A percentile compares a stretch with the other conserved stretches of the same genome.
Conservation (phyloP, 2,329 filamentous ascomycete genomes). For the Xylariaceae sp. region DNA sequence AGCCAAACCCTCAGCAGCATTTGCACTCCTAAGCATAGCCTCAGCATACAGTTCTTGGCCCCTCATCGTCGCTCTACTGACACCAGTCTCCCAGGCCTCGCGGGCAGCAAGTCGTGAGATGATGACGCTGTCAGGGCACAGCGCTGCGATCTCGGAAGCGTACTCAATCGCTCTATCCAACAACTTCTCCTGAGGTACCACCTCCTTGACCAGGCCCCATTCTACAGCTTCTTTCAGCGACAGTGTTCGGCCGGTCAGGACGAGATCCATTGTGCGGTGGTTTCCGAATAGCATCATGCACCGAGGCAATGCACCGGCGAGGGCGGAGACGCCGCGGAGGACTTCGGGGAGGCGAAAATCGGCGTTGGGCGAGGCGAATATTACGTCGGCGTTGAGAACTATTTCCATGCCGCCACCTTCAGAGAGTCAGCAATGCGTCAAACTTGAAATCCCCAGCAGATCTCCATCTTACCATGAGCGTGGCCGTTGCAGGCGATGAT, state of each 20-base stretch:
- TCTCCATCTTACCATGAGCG: slow-evolving; percentile 1
- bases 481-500: slow-evolving; percentile 8
- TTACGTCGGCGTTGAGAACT: slow-evolving; percentile 5
- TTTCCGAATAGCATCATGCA: slow-evolving; percentile 5
- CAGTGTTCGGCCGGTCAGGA: slow-evolving; percentile 1
- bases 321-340: slow-evolving; percentile 3
- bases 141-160: slow-evolving; percentile 1
- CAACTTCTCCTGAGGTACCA: slow-evolving; percentile 2
- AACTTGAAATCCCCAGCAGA: background rate
- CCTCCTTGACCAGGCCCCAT: slow-evolving; percentile 3
- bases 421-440: background rate
- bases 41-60: slow-evolving; percentile 4
- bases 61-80: slow-evolving; percentile 3
- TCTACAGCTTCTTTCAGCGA: slow-evolving; percentile 9
- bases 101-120: slow-evolving; percentile 5
- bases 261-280: slow-evolving; percentile 5
- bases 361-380: slow-evolving; percentile 7
- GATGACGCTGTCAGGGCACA: slow-evolving; percentile 5
- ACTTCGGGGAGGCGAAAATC: slow-evolving; percentile 6
- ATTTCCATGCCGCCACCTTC: slow-evolving; percentile 7
- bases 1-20: slow-evolving; percentile 3
- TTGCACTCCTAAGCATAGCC: slow-evolving; percentile 8
- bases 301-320: slow-evolving; percentile 3
- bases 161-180: slow-evolving; percentile 2
- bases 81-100: slow-evolving; percentile 8